Evolutionary conservation across 2,329 filamentous ascomycete genomes (phyloP).

Genomic region (Erysiphe pulchra): DNA sequence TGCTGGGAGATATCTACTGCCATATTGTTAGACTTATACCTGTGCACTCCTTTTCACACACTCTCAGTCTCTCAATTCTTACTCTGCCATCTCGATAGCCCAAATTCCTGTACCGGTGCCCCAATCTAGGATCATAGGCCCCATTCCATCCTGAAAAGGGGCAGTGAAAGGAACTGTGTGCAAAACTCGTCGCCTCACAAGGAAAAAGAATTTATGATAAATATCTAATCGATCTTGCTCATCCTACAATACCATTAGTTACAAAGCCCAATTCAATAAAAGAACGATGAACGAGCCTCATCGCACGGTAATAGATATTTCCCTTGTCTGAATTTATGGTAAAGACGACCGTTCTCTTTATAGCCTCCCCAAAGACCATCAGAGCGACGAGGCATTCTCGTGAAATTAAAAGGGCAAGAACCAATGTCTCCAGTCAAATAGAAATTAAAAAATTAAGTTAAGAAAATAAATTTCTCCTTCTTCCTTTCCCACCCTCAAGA

Average conservation of each 20-base stretch:
- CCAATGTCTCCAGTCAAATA: too few relatives aligned
- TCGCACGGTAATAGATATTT: conserved; percentile 60
- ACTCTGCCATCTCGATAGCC: conserved; percentile 68
- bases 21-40: conserved; percentile 1
- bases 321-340: conserved; percentile 39
- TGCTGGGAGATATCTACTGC: conserved; percentile 21
- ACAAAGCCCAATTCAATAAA: too few relatives aligned
- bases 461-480: too few relatives aligned
- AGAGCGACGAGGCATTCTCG: not conserved
- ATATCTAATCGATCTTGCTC: conserved; percentile 62
- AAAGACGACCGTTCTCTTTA: conserved; percentile 40
- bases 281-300: conserved; percentile 22
- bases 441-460: too few relatives aligned
- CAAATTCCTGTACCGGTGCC: conserved; percentile 82
- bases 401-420: too few relatives aligned
- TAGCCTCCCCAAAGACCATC: conserved; percentile 15
- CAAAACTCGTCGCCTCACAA: conserved; percentile 27
- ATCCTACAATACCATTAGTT: conserved; percentile 17
- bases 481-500: too few relatives aligned
- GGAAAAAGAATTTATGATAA: conserved; percentile 50
- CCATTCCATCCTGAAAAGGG: conserved; percentile 5
- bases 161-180: conserved; percentile 16
- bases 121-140: conserved; percentile 31
- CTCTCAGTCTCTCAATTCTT: conserved; percentile 14
- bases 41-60: too few relatives aligned